Evolutionary conservation across 2,329 filamentous ascomycete genomes (phyloP), one percentile per base, ranked within the genome.

Genomic region (Immersiporthe knoxdaviesiana): DNA sequence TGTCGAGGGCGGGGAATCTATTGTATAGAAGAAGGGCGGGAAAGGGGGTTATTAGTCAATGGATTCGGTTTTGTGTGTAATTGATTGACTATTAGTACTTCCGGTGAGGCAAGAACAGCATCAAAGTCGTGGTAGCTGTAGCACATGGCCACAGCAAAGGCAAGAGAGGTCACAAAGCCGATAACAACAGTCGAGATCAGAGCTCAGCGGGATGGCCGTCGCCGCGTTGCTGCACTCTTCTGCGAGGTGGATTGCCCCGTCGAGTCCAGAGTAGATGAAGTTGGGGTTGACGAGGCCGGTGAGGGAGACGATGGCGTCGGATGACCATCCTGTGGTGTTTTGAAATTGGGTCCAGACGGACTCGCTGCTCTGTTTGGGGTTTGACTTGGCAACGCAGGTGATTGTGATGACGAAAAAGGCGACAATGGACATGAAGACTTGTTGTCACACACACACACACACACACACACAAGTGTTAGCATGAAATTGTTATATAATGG

Each of bases 221-320:
- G 74, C 74, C 3, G 79, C 73, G 60, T 76, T 70, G 0, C 73
- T 76, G 35, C 77, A 77, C 60, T 81, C 80, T 70, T 81, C 80
- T 1, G 78, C 78, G 52, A 81, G 72, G 71, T 81, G 79, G 18
- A 80, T 74, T 16, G 78, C 76, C 0, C 76, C 77, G 63, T 82
- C 79, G 2, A 80, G 70, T 0, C 79, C 79, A 8, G 76, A 76
- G 72, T 77, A 80, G 66, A 79, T 79, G 69, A 77, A 81, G 32
- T 78, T 78, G 0, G 79, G 76, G 35, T 78, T 79, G 16, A 79
- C 73, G 7, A 83, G 74, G 0, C 81, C 81, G 0, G 78, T 82
- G 7, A 82, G 73, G 63, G 81, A 82, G 37, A 76, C 77, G 14
- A 79, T 70, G 10, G 72, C 77, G 16, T 72, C 70, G 2, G 73